Conservation (phyloP, 2,329 filamentous ascomycete genomes). For the Sclerotinia spermophila region DNA sequence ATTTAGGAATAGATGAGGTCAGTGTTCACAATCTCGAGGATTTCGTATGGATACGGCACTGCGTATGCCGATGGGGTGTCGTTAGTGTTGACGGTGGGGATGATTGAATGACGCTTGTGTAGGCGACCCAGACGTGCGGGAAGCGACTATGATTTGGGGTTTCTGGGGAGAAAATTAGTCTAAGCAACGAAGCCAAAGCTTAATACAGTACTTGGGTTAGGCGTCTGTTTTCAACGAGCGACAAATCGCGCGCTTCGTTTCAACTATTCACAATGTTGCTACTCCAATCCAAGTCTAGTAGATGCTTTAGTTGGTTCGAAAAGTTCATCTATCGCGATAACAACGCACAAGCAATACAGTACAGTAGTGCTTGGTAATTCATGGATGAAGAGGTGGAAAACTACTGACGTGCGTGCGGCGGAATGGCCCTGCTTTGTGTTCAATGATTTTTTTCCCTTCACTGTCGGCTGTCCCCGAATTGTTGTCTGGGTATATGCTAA, state of each 20-base stretch:
- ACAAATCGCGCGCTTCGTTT: constrained; percentile 25
- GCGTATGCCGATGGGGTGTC: not conserved
- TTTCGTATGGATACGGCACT: not conserved
- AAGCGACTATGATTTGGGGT: constrained; percentile 23
- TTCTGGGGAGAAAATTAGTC: constrained; percentile 23
- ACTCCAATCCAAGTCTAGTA: constrained; percentile 11
- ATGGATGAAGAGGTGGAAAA: constrained; percentile 1
- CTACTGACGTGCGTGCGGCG: constrained; percentile 17
- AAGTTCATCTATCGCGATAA: constrained; percentile 4
- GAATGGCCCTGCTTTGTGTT: constrained; percentile 2
- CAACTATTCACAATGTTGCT: constrained; percentile 17
- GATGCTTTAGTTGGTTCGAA: constrained; percentile 4
- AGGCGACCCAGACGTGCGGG: constrained; percentile 32
- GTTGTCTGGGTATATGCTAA: not conserved
- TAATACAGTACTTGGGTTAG: constrained; percentile 17
- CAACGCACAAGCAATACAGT: not conserved
- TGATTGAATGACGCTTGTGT: constrained; percentile 27
- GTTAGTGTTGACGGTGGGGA: constrained; percentile 13
- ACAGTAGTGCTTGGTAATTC: not conserved
- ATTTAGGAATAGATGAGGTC: not conserved
- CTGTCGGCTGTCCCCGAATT: constrained; percentile 3
- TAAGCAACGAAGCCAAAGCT: constrained; percentile 13
- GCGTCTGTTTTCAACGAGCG: constrained; percentile 20
- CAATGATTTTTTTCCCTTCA: constrained; percentile 4
- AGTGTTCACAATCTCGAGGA: not conserved